Percentiles rank a stretch among this genome's conserved stretches.
Conservation (phyloP, 2,329 filamentous ascomycete species). For the Meredithiella fracta region DNA sequence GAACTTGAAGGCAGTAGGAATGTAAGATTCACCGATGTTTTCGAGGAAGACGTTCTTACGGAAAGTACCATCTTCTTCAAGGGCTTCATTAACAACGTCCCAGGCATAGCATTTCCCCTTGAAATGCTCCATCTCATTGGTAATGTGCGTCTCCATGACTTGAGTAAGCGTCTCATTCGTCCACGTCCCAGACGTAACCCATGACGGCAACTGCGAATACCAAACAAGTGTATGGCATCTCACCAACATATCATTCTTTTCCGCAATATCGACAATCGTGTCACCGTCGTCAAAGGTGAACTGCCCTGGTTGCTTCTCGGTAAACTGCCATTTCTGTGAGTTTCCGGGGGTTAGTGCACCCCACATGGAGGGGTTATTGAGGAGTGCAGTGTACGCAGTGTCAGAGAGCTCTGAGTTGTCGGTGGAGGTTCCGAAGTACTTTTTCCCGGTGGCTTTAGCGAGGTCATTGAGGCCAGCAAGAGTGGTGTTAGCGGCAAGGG, state of each 20-base stretch:
- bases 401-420: constrained; percentile 32
- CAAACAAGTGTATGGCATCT: constrained; percentile 41
- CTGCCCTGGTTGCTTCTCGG: constrained; percentile 37
- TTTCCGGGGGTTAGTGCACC: constrained; percentile 46
- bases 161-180: constrained; percentile 39
- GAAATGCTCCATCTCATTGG: constrained; percentile 39
- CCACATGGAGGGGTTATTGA: constrained; percentile 39
- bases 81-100: constrained; percentile 51
- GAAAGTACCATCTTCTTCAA: constrained; percentile 39
- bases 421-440: constrained; percentile 47
- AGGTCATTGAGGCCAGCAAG: constrained; percentile 29
- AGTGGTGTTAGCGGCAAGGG: constrained; percentile 14
- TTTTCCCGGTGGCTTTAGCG: constrained; percentile 34
- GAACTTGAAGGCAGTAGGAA: constrained; percentile 40
- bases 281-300: constrained; percentile 48
- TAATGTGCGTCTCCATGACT: constrained; percentile 39
- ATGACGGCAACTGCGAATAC: constrained; percentile 30
- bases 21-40: constrained; percentile 38
- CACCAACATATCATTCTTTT: constrained; percentile 28
- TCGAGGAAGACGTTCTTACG: constrained; percentile 37
- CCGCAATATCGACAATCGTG: constrained; percentile 28
- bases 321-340: constrained; percentile 43
- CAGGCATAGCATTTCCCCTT: constrained; percentile 44
- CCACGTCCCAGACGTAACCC: constrained; percentile 26
- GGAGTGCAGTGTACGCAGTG: constrained; percentile 30